phyloP scores from a whole-genome alignment of 2,329 filamentous ascomycete genomes.

The Diaporthe sp. region DNA sequence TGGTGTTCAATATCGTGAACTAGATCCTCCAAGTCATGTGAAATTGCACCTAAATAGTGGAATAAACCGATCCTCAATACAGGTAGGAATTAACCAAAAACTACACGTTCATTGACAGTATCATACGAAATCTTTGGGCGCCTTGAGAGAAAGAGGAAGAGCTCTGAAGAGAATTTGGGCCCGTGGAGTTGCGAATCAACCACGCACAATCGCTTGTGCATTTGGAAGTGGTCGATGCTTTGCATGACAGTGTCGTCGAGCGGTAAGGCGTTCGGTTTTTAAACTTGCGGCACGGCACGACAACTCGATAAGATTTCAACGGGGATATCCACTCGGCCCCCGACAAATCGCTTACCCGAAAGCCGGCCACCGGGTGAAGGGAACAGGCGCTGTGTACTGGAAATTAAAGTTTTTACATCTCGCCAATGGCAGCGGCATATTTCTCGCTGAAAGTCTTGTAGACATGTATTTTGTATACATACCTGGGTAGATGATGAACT shows the following conservation, averaged over 20 bases:
- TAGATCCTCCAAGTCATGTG: too few relatives aligned
- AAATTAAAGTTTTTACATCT: background rate
- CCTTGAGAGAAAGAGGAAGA: too few relatives aligned
- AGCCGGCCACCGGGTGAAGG: conserved; percentile 12
- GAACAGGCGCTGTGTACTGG: background rate
- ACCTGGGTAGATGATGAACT: background rate
- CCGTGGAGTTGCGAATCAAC: background rate
- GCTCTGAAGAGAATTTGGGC: too few relatives aligned
- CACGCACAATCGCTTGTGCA: too few relatives aligned
- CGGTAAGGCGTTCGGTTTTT: background rate
- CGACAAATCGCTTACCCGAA: background rate
- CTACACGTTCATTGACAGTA: too few relatives aligned
- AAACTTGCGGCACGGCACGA: background rate
- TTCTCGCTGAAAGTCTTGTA: background rate
- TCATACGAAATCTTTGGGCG: too few relatives aligned
- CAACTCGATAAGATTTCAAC: background rate
- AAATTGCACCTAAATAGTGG: too few relatives aligned
- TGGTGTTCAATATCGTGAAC: too few relatives aligned
- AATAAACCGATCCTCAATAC: too few relatives aligned
- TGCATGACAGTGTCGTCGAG: background rate
- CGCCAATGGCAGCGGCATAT: background rate
- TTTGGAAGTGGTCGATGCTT: background rate
- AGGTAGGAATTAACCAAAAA: too few relatives aligned
- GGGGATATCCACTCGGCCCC: background rate
- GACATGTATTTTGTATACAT: background rate